Evolutionary conservation across 2,329 filamentous ascomycete species (phyloP).

Genomic region (Nemania abortiva): DNA sequence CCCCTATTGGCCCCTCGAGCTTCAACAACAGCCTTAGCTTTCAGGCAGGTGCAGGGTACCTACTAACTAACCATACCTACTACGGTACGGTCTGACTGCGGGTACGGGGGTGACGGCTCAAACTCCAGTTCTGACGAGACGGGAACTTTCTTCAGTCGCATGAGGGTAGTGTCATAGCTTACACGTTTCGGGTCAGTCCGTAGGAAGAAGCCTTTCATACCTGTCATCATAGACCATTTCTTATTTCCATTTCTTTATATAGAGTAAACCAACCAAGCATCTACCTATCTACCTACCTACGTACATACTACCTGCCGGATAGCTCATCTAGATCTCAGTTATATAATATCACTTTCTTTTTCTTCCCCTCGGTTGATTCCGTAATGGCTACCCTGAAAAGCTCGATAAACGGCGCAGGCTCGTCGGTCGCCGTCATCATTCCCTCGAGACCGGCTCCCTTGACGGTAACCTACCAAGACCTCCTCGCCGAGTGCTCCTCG

Average conservation of each 20-base stretch:
- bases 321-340: slow-evolving; percentile 12
- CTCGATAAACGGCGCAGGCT: slow-evolving; percentile 61
- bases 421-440: slow-evolving; percentile 75
- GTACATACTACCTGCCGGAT: neutral
- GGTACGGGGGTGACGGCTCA: neutral
- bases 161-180: neutral
- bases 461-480: slow-evolving; percentile 76
- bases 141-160: neutral
- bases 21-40: slow-evolving; percentile 22
- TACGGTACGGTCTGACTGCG: too few species aligned
- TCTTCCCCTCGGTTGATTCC: neutral
- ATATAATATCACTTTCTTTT: slow-evolving; percentile 1
- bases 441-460: slow-evolving; percentile 73
- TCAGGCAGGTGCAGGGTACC: slow-evolving; percentile 4
- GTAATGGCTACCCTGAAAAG: slow-evolving; percentile 60
- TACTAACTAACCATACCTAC: neutral
- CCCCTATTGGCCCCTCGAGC: slow-evolving; percentile 10
- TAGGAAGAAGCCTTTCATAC: neutral
- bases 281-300: neutral
- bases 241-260: neutral
- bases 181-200: slow-evolving; percentile 3
- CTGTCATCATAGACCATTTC: neutral
- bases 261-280: neutral
- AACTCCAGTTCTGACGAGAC: neutral
- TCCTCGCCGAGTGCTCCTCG: slow-evolving; percentile 72